phyloP scores from a whole-genome alignment of 768 basidiomycete species.

The Suillus subalutaceus region DNA sequence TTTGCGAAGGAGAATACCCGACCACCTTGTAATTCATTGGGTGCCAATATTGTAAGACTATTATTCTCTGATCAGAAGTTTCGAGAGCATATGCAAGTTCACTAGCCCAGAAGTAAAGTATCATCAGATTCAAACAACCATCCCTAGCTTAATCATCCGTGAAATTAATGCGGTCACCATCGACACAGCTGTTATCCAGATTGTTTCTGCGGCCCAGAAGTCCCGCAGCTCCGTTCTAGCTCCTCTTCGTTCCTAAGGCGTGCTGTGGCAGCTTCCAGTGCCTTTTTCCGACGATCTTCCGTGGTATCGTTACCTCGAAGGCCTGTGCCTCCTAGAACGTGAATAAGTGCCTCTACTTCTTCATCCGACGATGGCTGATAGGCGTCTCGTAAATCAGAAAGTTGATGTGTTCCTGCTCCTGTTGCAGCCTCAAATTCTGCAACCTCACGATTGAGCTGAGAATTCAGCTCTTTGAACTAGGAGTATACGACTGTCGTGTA shows the following conservation, averaged over 20 bases:
- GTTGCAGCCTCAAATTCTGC: slow-evolving; percentile 62
- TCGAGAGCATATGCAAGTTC: background rate
- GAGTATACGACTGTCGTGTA: background rate
- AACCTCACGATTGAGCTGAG: slow-evolving; percentile 72
- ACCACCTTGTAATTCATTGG: background rate
- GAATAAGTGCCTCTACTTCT: slow-evolving; percentile 56
- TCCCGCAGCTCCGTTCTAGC: slow-evolving; percentile 73
- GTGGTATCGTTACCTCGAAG: slow-evolving; percentile 42
- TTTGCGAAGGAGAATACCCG: background rate
- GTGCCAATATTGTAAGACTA: background rate
- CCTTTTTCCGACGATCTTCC: slow-evolving; percentile 58
- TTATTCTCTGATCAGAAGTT: background rate
- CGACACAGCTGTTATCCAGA: background rate
- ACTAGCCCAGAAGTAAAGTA: background rate
- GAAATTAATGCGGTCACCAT: background rate
- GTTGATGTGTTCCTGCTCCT: slow-evolving; percentile 55
- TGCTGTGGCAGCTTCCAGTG: slow-evolving; percentile 62
- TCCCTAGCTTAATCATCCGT: background rate
- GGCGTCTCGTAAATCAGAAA: slow-evolving; percentile 37
- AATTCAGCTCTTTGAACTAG: slow-evolving; percentile 79
- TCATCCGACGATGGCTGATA: slow-evolving; percentile 59
- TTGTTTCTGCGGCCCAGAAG: slow-evolving; percentile 27
- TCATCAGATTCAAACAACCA: background rate
- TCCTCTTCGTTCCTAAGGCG: slow-evolving; percentile 69
- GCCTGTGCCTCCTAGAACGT: slow-evolving; percentile 56